These are phyloP conservation scores for Fusarium nurragi DNA, from an alignment of 2,329 filamentous ascomycete genomes.

Conservation along the genomic window DNA sequence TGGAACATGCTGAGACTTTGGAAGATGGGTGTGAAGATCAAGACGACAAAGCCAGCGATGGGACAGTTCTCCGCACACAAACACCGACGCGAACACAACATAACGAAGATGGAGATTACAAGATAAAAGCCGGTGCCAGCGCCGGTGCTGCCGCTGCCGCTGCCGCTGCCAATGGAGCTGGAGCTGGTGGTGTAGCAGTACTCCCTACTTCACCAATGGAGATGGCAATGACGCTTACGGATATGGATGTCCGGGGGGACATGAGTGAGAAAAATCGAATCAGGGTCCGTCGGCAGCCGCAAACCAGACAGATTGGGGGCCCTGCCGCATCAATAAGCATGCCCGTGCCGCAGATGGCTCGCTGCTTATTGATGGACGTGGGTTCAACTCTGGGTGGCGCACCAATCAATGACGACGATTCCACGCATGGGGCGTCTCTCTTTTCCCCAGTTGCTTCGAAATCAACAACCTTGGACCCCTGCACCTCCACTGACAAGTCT, in stretches of 20 bases:
- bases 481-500: slow-evolving; percentile 28
- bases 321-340: slow-evolving; percentile 38
- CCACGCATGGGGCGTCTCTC: slow-evolving; percentile 33
- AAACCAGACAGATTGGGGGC: slow-evolving; percentile 22
- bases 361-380: slow-evolving; percentile 37
- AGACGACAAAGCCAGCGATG: slow-evolving; percentile 10
- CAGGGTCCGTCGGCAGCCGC: slow-evolving; percentile 40
- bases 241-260: slow-evolving; percentile 37
- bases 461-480: slow-evolving; percentile 28
- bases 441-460: slow-evolving; percentile 1
- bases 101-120: slow-evolving; percentile 26
- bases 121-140: slow-evolving; percentile 19
- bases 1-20: slow-evolving; percentile 13
- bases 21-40: slow-evolving; percentile 10
- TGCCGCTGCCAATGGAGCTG: no score
- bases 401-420: slow-evolving; percentile 35
- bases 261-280: slow-evolving; percentile 25
- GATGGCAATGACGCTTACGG: slow-evolving; percentile 35
- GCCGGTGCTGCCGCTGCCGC: background rate
- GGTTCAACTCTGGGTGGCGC: slow-evolving; percentile 37
- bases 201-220: slow-evolving; percentile 31
- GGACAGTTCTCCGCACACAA: slow-evolving; percentile 22
- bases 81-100: slow-evolving; percentile 1
- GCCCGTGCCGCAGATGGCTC: slow-evolving; percentile 28
- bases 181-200: background rate